Base-by-base conservation (phyloP, 805 yeast genomes). In the Myxozyma geophila region DNA sequence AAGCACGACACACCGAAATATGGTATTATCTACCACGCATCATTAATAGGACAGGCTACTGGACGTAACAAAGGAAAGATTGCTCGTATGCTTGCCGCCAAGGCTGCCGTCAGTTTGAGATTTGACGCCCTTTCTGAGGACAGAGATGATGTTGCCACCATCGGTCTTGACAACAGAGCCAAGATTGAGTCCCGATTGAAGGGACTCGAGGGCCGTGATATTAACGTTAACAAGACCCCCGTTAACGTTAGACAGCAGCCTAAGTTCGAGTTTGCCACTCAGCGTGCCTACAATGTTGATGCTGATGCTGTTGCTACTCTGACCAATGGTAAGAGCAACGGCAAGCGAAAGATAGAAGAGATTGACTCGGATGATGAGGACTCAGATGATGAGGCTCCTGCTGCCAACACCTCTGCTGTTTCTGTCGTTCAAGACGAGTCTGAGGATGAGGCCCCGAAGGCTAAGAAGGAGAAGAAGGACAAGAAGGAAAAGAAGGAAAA, bases 51-150 rank as follows among this genome's bases (percentile, higher is more conserved):
- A 70, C 97, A 93, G 83, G 99, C 99, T 63, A 84, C 96, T 57
- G 97, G 97, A 80, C 89, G 89, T 80, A 95, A 95, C 82, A 95
- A 95, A 84, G 99, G 99, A 82, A 95, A 92, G 83, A 91, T 95
- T 77, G 98, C 99, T 63, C 88, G 99, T 82, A 97, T 95, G 71
- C 85, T 95, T 69, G 99, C 99, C 72, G 98, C 98, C 64, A 95
- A 95, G 82, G 96, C 98, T 71, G 96, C 99, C 60, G 96, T 95
- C 73, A 90, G 97, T 67, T 82, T 93, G 72, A 90, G 99, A 83
- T 93, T 89, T 78, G 99, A 95, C 81, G 96, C 98, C 39, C 82
- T 95, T 67, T 88, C 98, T 69, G 99, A 95, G 82, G 98, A 95
- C 73, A 87, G 98, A 79, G 96, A 91, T 72, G 98, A 95, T 74